A percentile compares a stretch with the other conserved stretches of the same genome.
These are phyloP conservation scores for Canariomyces notabilis DNA, from an alignment of 2,329 filamentous ascomycete species.

Conservation along the genomic window DNA sequence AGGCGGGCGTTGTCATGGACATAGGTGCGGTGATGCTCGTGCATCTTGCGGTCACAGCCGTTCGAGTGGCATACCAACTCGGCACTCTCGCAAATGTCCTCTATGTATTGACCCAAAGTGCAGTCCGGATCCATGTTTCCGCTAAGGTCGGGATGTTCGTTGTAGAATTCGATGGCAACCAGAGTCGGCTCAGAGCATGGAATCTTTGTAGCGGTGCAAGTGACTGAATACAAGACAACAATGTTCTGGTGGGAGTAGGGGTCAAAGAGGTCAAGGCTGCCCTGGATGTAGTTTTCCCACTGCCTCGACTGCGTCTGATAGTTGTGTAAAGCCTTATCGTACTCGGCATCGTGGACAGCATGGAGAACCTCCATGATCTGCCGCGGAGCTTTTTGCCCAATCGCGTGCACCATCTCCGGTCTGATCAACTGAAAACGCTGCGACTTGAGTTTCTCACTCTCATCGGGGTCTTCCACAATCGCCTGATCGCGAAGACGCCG, in stretches of 20 bases:
- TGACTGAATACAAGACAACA: slow-evolving; percentile 86
- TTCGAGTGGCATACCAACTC: slow-evolving; percentile 75
- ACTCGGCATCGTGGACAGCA: slow-evolving; percentile 93
- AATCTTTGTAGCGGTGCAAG: slow-evolving; percentile 89
- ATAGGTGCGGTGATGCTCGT: slow-evolving; percentile 91
- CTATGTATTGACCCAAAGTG: slow-evolving; percentile 90
- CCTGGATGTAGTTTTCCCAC: slow-evolving; percentile 92
- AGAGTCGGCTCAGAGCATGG: slow-evolving; percentile 88
- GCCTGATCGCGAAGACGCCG: slow-evolving; percentile 78
- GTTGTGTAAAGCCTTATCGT: slow-evolving; percentile 88
- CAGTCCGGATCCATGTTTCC: slow-evolving; percentile 75
- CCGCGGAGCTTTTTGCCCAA: slow-evolving; percentile 71
- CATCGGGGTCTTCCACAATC: slow-evolving; percentile 49
- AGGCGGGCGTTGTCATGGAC: slow-evolving; percentile 94
- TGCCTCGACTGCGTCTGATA: slow-evolving; percentile 92
- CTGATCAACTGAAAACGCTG: slow-evolving; percentile 86
- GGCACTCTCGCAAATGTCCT: slow-evolving; percentile 76
- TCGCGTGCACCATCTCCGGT: slow-evolving; percentile 89
- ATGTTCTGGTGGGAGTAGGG: slow-evolving; percentile 96
- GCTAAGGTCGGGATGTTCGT: slow-evolving; percentile 67
- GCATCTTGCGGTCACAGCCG: slow-evolving; percentile 82
- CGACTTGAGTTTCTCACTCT: slow-evolving; percentile 57
- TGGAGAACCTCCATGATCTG: slow-evolving; percentile 92
- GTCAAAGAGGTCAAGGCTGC: slow-evolving; percentile 84
- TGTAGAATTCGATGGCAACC: slow-evolving; percentile 89